Conservation (phyloP, 2,329 filamentous ascomycete genomes). For the Colletotrichum sp. region DNA sequence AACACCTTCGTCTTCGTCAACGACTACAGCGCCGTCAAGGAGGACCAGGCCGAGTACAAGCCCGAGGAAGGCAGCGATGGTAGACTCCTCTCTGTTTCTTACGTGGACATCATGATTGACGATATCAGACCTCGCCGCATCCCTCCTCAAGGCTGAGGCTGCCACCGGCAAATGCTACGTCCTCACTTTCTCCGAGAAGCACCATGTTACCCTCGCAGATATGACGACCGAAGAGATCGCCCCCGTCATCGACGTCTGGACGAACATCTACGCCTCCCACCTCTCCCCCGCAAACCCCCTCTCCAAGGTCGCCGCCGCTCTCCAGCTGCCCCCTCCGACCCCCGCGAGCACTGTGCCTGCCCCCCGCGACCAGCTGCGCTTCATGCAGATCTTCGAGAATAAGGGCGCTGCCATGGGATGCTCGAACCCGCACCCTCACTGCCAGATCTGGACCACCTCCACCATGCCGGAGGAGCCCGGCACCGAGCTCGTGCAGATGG, state of each 20-base stretch:
- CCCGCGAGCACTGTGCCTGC: constrained; percentile 43
- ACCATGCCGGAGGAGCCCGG: constrained; percentile 87
- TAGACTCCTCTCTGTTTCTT: background rate
- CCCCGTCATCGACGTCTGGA: constrained; percentile 89
- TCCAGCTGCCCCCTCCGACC: constrained; percentile 43
- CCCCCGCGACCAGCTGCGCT: constrained; percentile 81
- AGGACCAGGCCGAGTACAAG: constrained; percentile 82
- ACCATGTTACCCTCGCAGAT: constrained; percentile 92
- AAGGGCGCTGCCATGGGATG: constrained; percentile 98
- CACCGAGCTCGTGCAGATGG: constrained; percentile 78
- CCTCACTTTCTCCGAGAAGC: constrained; percentile 88
- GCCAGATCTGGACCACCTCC: constrained; percentile 95
- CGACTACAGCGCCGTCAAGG: constrained; percentile 96
- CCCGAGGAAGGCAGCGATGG: constrained; percentile 43
- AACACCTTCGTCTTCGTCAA: constrained; percentile 95
- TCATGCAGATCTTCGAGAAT: constrained; percentile 99
- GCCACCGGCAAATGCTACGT: constrained; percentile 98
- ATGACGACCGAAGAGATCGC: constrained; percentile 79
- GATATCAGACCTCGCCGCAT: constrained; percentile 68
- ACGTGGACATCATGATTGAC: background rate
- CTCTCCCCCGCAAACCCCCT: constrained; percentile 75
- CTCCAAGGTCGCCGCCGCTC: constrained; percentile 40
- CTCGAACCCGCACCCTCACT: constrained; percentile 97
- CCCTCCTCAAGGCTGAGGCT: constrained; percentile 80
- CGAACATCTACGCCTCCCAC: constrained; percentile 84